These are phyloP conservation scores for Oryza glaberrima DNA, from an alignment of 176 grass and related monocot species.

Conservation along the genomic window DNA sequence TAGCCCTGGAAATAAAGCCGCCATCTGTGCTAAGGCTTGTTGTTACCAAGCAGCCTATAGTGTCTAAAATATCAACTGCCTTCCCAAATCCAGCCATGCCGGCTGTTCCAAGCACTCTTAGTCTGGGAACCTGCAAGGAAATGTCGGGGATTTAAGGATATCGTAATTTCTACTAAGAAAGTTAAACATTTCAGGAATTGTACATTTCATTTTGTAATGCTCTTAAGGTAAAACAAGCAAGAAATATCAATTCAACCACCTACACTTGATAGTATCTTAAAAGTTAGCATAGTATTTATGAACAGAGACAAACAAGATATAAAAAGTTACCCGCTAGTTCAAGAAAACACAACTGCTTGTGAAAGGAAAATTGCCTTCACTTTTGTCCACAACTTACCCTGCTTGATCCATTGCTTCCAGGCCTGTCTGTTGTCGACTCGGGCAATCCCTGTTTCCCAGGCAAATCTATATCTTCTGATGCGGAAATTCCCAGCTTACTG, in stretches of 20 bases:
- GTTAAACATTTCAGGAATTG: slow-evolving; percentile 26
- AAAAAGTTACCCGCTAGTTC: background rate
- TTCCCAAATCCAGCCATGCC: slow-evolving; percentile 77
- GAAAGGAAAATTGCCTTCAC: background rate
- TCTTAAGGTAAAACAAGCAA: background rate
- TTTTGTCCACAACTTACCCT: slow-evolving; percentile 41
- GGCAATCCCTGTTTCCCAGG: slow-evolving; percentile 23
- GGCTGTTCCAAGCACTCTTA: slow-evolving; percentile 60
- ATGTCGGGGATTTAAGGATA: slow-evolving; percentile 31
- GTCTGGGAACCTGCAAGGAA: slow-evolving; percentile 41
- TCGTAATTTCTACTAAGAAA: background rate
- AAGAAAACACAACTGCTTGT: background rate
- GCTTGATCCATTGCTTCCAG: slow-evolving; percentile 28
- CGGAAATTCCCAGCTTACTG: slow-evolving; percentile 7
- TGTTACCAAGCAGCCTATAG: slow-evolving; percentile 73
- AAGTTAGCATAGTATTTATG: background rate
- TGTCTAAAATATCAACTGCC: slow-evolving; percentile 86
- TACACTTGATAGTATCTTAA: slow-evolving; percentile 7
- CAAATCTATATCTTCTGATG: slow-evolving; percentile 23
- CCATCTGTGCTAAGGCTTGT: slow-evolving; percentile 63
- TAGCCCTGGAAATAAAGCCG: slow-evolving; percentile 62
- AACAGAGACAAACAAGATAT: background rate
- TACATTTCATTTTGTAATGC: background rate
- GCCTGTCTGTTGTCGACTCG: slow-evolving; percentile 9
- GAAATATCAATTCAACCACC: background rate